phyloP scores from a whole-genome alignment of 2,329 filamentous ascomycete genomes.

The Botrytis medusae region DNA sequence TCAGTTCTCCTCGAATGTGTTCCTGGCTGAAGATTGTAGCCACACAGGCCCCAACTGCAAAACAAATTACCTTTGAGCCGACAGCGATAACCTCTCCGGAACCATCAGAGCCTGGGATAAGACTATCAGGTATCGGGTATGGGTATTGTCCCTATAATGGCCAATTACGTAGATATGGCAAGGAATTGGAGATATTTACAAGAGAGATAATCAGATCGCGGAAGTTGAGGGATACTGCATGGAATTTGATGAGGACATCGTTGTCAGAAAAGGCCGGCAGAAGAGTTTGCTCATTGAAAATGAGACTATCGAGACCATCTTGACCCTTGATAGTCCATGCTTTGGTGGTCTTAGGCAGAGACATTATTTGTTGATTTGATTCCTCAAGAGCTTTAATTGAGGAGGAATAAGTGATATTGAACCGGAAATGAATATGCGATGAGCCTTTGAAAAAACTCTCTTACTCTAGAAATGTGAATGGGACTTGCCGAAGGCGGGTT shows the following conservation, averaged over 20 bases:
- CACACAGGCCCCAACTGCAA: constrained; percentile 39
- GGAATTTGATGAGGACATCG: constrained; percentile 19
- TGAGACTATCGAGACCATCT: background rate
- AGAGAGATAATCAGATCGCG: background rate
- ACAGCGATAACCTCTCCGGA: constrained; percentile 34
- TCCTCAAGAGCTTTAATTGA: too few species aligned
- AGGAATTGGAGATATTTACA: constrained; percentile 16
- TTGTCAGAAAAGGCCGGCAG: background rate
- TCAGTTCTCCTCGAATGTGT: background rate
- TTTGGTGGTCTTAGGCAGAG: background rate
- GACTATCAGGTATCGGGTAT: background rate
- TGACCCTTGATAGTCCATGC: background rate
- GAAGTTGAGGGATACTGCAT: constrained; percentile 24
- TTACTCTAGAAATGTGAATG: too few species aligned
- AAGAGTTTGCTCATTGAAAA: background rate
- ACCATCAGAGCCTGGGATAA: constrained; percentile 19
- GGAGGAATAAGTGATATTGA: too few species aligned
- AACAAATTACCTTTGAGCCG: constrained; percentile 29
- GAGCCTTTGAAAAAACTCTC: too few species aligned
- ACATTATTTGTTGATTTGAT: background rate
- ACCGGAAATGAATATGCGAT: too few species aligned
- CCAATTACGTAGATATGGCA: background rate
- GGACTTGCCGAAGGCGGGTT: too few species aligned
- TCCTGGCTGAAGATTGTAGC: constrained; percentile 27
- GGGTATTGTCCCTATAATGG: background rate